Conservation (phyloP, 139 green algal genomes). For the Gonium pectorale region DNA sequence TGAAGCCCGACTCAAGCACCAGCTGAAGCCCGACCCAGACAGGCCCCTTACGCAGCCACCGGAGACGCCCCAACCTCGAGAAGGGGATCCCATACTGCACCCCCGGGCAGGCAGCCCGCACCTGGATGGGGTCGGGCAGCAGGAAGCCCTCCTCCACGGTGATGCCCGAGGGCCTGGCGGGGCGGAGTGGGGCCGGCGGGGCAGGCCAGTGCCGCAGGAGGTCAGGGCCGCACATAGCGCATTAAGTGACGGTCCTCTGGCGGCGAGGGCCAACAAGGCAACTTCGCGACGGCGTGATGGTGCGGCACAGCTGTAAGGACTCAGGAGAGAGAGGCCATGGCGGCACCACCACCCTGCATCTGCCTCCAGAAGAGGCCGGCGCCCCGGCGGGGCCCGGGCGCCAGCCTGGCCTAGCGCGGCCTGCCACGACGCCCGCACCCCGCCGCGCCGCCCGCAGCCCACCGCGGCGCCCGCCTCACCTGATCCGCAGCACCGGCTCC, state of each 20-base stretch:
- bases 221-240: not conserved
- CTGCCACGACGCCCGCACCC: not conserved
- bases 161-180: not conserved
- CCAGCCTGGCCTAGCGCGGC: not conserved
- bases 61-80: not conserved
- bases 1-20: not conserved
- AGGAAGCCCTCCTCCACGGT: slow-evolving; percentile 30
- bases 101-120: not conserved
- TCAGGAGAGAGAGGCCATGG: not conserved
- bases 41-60: not conserved
- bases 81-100: not conserved
- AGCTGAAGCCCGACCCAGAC: not conserved
- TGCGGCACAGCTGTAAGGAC: not conserved
- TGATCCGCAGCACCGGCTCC: slow-evolving; percentile 39
- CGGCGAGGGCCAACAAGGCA: not conserved
- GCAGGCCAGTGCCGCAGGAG: not conserved
- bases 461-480: not conserved
- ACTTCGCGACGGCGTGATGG: not conserved
- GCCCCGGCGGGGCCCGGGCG: not conserved
- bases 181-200: not conserved
- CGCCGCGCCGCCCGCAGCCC: not conserved
- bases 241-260: no score
- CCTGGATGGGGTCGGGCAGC: slow-evolving; percentile 38
- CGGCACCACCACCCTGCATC: not conserved
- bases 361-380: not conserved